Base-by-base conservation (phyloP, 257 asterid genomes). In the Paraleonurus japonicus region DNA sequence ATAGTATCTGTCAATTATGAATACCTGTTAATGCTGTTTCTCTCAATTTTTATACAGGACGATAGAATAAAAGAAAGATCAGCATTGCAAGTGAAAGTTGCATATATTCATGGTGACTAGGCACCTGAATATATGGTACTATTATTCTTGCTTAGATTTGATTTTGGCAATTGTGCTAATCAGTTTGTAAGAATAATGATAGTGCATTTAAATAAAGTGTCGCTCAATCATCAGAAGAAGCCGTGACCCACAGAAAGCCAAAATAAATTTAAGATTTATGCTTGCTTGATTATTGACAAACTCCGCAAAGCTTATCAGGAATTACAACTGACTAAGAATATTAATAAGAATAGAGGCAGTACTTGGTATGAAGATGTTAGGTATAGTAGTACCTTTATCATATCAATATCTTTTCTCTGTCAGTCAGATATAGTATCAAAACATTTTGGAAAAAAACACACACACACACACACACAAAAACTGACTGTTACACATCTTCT, bases 1-100 rank as follows among this genome's bases (percentile, higher is more conserved):
- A 15, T 89, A 83, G 79, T 90, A 93, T 60, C 97, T 93, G 87
- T 17, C 20, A 28, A 43, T 12, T 17, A 26, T 20, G 12, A 51
- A 35, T 15, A 10, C 67, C 67, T 28, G 20, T 83, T 71, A 76
- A 72, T 39, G 4, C 43, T 57, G 35, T 32, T 23, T 39, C 37
- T 53, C 59, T 33, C 10, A n/a, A 28, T 55, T 19, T 15, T 45
- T 26, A 50, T n/a, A 3, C 41, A 39, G 72, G 48, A 24, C 10
- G 19, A 61, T 12, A 15, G 23, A 16, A n/a, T n/a, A 48, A 23
- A 67, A 41, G 45, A 23, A 53, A 2, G 24, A 15, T 39, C 7
- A 4, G 13, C 10, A 19, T 8, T 4, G 37, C 32, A 19, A 13
- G 67, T 51, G 50, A 69, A 32, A 16, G 30, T 54, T 32, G 53